Evolutionary conservation across 176 grass and related monocot species (phyloP), one percentile per base, ranked within the genome.

Genomic region (Ananas comosus): DNA sequence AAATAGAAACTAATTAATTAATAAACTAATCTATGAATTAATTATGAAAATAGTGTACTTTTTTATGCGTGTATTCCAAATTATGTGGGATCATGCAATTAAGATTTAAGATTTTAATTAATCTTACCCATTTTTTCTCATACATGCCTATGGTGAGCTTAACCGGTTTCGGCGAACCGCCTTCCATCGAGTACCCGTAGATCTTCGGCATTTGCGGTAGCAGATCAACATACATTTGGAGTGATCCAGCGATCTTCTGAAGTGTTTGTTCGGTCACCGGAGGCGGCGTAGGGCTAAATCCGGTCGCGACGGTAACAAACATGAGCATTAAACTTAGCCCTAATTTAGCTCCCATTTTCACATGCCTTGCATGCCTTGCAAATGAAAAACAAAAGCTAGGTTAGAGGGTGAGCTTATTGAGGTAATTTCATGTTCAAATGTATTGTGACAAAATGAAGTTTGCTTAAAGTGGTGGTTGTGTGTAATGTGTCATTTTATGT

Each of bases 161-260:
- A 25, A 78, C 17, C 0, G 83, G 67, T 21, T 77, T 66, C 3
- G 84, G 50, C 12, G 25, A 74, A 25, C 84, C 84, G 71, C 70
- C 21, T n/a, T 74, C 12, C 53, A 78, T 6, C 49, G 87, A 80
- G 67, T 80, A 90, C 47, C 91, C 91, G 42, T 70, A 82, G 47
- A 85, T 4, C 51, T 95, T 95, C 1, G 87, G 87, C 87, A 95
- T 90, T 69, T 78, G 57, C 0, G 87, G 91, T 48, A 95, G 91
- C 14, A 13, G 13, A 67, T 90, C 91, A 7, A 95, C 74, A 76
- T 90, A 90, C 83, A 80, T 95, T 73, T 90, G 71, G 47, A 90
- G 83, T 3, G 83, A 84, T 18, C 51, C 66, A 63, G 91, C 91
- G 16, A 90, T 53, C 48, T 76, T 52, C 52, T 72, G 29, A 1